phyloP scores from a whole-genome alignment of 1,284 basidiomycete genomes.

The Chalciporus sp. region DNA sequence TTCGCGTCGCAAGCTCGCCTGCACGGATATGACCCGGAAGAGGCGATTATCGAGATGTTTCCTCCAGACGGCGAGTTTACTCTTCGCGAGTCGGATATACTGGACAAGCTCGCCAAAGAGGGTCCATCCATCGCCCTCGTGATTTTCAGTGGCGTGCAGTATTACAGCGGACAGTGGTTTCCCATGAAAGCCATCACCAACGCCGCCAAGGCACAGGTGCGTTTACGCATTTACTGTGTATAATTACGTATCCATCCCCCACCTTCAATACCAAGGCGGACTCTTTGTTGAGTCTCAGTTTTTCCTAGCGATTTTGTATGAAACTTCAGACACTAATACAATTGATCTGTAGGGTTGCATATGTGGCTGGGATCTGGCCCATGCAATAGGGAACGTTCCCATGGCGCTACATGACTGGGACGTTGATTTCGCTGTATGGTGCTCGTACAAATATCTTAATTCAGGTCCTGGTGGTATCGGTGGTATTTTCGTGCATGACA shows the following conservation, averaged over 20 bases:
- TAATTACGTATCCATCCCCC: constrained; percentile 32
- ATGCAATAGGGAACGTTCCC: constrained; percentile 93
- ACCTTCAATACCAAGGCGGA: constrained; percentile 6
- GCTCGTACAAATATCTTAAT: constrained; percentile 97
- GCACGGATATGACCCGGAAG: constrained; percentile 78
- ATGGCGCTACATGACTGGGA: constrained; percentile 90
- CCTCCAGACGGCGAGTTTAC: constrained; percentile 85
- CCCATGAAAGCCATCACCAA: constrained; percentile 83
- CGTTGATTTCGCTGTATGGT: constrained; percentile 98
- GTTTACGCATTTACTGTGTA: constrained; percentile 21
- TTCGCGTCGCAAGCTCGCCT: constrained; percentile 85
- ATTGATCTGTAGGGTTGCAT: constrained; percentile 71
- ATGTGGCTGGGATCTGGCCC: constrained; percentile 96
- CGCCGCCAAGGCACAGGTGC: constrained; percentile 81
- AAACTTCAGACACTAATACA: constrained; percentile 17
- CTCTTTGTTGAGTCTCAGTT: constrained; percentile 2
- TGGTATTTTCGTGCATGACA: constrained; percentile 89
- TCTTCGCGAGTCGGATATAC: constrained; percentile 90
- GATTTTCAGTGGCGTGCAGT: constrained; percentile 90
- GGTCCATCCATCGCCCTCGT: constrained; percentile 83
- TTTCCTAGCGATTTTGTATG: constrained; percentile 9
- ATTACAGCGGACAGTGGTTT: constrained; percentile 97
- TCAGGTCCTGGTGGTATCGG: constrained; percentile 95
- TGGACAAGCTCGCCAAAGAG: constrained; percentile 73
- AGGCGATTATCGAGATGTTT: constrained; percentile 77